These are phyloP conservation scores for Lodderomyces parapsilosis DNA, from an alignment of 1,139 yeast genomes.

Conservation along the genomic window DNA sequence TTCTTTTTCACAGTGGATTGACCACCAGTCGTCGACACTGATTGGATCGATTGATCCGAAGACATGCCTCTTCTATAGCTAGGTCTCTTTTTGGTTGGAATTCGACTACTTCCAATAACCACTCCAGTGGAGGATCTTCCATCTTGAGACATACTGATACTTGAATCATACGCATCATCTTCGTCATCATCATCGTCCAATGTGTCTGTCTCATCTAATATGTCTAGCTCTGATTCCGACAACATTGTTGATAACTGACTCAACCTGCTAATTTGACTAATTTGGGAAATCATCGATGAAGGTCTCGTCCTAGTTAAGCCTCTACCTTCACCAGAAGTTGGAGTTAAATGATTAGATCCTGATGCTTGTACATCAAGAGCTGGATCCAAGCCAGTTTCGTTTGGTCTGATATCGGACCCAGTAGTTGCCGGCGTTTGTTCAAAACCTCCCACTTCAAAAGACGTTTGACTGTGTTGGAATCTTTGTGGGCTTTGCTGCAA, in stretches of 20 bases:
- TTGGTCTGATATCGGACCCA: background rate
- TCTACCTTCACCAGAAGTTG: constrained; percentile 12
- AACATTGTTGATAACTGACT: constrained; percentile 57
- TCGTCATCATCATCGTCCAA: constrained; percentile 44
- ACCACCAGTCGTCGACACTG: constrained; percentile 32
- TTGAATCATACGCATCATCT: constrained; percentile 29
- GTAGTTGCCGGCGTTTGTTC: background rate
- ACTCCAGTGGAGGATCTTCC: constrained; percentile 9
- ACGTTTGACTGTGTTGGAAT: background rate
- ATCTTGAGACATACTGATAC: constrained; percentile 30
- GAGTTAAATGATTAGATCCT: constrained; percentile 9
- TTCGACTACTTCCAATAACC: constrained; percentile 6
- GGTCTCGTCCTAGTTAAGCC: constrained; percentile 46
- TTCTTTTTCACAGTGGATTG: constrained; percentile 20
- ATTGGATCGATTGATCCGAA: constrained; percentile 39
- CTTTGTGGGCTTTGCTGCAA: constrained; percentile 4
- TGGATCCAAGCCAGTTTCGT: background rate
- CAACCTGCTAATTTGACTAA: constrained; percentile 52
- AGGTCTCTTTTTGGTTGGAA: constrained; percentile 27
- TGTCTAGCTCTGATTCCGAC: constrained; percentile 46
- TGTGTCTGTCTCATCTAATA: constrained; percentile 46
- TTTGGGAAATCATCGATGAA: constrained; percentile 64
- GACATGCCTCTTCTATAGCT: constrained; percentile 33
- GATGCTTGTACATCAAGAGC: background rate
- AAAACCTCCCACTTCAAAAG: background rate